Conservation (phyloP, 495 filamentous ascomycete species). For the Xylaria sp. region DNA sequence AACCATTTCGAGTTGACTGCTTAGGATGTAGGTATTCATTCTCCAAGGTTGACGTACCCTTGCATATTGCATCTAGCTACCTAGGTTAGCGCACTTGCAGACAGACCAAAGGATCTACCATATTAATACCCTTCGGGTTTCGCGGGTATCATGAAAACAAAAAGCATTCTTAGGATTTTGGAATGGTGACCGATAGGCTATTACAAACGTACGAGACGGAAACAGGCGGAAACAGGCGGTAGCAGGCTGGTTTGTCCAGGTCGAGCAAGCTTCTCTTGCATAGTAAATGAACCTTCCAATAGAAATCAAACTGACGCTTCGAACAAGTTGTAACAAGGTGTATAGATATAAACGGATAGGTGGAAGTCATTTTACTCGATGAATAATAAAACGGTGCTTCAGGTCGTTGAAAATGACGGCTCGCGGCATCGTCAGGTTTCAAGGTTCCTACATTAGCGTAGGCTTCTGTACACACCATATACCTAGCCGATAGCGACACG, state of each 20-base stretch:
- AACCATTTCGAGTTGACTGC: neutral
- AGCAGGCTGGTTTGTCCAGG: neutral
- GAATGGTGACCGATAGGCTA: neutral
- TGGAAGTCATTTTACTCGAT: neutral
- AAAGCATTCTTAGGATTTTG: neutral
- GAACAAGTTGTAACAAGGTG: neutral
- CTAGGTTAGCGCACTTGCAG: neutral
- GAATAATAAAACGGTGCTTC: neutral
- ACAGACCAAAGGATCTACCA: neutral
- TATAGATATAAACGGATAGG: neutral
- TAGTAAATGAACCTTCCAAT: neutral
- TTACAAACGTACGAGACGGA: neutral
- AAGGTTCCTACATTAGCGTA: slow-evolving; percentile 3
- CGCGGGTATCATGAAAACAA: neutral
- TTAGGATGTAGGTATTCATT: neutral
- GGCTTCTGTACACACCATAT: neutral
- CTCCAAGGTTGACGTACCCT: neutral
- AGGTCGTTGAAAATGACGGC: neutral
- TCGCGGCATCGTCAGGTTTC: neutral
- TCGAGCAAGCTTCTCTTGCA: neutral
- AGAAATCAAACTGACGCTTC: neutral
- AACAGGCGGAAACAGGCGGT: neutral
- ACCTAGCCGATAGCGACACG: neutral
- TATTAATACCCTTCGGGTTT: slow-evolving; percentile 4
- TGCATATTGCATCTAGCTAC: neutral